Base-by-base conservation (phyloP, 495 filamentous ascomycete genomes). In the Penicillium coffeae region DNA sequence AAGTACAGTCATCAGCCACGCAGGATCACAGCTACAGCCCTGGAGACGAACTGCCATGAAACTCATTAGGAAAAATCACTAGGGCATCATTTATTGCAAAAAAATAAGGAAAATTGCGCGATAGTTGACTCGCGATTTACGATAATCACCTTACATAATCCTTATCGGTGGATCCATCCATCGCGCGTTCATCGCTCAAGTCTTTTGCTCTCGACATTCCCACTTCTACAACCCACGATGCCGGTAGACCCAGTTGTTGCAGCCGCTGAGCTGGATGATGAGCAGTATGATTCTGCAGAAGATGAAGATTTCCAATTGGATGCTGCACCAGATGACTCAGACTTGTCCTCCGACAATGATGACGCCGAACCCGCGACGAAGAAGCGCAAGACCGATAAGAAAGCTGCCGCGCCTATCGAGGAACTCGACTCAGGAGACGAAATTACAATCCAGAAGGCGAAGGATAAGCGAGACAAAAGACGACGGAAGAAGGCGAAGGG, bases 281-380 rank as follows among this genome's bases (percentile, higher is more conserved):
- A 85, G 20, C 70, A 77, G 18, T 90, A 89, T 53, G 74, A 81
- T 45, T 89, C 86, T 19, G 79, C 78, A 14, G 85, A 89, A 56
- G 87, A 90, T 58, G 82, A 81, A 39, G 87, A 90, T 58, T 89
- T 89, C 54, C 78, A 85, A 34, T 79, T 85, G 14, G 79, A 78
- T 42, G 74, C 72, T 8, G 76, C 62, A n/a, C 68, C 71, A n/a
- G 74, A 68, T 21, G 64, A 71, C 20, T 74, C 66, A 20, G 72
- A 70, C 27, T 64, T 75, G 7, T 69, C 56, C 34, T 63, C 54
- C 1, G 68, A 62, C 16, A 70, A 71, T 37, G 62, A 70, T 2
- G 67, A 65, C 33, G 50, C 46, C 25, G 56, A 66, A 38, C 70
- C 68, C 8, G 66, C 63, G 45, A 70, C 55, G 30, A 75, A 75